Percentiles rank a stretch among this genome's conserved stretches.
Conservation (phyloP, 345 rosid species). For the Cardiospermum halicacabum region DNA sequence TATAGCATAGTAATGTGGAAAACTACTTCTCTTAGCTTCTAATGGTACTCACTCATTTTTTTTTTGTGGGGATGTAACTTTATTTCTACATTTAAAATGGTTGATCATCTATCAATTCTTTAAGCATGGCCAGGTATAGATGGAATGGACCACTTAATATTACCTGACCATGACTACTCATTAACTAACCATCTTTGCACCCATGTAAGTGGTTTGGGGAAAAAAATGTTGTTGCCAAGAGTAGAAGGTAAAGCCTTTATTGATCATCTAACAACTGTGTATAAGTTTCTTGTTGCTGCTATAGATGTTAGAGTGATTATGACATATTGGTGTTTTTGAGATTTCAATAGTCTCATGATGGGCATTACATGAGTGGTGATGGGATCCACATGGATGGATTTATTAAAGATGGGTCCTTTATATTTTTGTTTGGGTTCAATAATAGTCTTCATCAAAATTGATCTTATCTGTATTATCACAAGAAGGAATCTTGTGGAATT, state of each 20-base stretch:
- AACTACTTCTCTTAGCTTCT: constrained; percentile 7
- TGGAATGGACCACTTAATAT: constrained; percentile 17
- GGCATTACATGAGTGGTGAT: not conserved
- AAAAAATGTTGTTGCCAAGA: not conserved
- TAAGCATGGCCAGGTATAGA: constrained; percentile 10
- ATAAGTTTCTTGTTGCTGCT: not conserved
- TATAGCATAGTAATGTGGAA: constrained; percentile 6
- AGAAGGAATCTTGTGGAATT: not conserved
- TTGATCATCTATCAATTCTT: constrained; percentile 9
- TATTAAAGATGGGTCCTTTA: not conserved
- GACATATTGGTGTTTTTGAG: not conserved
- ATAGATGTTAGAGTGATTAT: not conserved
- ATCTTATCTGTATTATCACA: not conserved
- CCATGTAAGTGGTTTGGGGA: constrained; percentile 2
- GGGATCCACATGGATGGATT: constrained; percentile 1
- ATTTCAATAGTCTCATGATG: not conserved
- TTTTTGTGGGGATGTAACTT: constrained; percentile 9
- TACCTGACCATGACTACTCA: not conserved
- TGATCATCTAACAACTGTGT: not conserved
- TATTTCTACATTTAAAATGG: not conserved
- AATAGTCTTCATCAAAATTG: not conserved
- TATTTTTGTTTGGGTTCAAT: not conserved
- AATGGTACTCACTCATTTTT: not conserved
- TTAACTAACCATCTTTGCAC: not conserved
- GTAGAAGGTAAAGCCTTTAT: not conserved